Evolutionary conservation across 1,139 yeast species (phyloP).

Genomic region (Magnusiomyces magnusii): DNA sequence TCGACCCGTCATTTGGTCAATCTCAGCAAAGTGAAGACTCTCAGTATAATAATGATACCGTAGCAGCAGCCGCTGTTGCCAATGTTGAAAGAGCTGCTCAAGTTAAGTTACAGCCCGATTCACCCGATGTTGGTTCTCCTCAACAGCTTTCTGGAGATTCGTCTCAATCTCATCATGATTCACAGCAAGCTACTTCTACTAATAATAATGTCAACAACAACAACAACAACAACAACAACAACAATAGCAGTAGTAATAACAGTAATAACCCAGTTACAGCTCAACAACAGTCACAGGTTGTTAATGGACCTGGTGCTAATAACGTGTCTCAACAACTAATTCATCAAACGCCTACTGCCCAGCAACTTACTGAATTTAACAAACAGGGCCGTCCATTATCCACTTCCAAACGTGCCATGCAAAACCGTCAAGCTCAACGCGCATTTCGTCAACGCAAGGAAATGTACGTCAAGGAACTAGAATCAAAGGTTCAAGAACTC

Average conservation of each 20-base stretch:
- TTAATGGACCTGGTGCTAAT: no score
- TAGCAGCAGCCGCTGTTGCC: constrained; percentile 15
- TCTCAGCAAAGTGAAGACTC: constrained; percentile 12
- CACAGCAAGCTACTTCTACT: constrained; percentile 1
- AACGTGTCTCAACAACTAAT: neutral
- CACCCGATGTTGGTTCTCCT: constrained; percentile 6
- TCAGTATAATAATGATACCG: constrained; percentile 10
- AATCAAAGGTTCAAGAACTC: constrained; percentile 56
- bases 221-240: no score
- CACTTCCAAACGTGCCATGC: constrained; percentile 75
- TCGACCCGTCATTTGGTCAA: constrained; percentile 15
- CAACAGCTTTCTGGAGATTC: constrained; percentile 5
- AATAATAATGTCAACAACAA: no score
- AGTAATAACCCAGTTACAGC: neutral
- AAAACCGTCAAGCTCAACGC: constrained; percentile 80
- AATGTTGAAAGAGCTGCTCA: constrained; percentile 9
- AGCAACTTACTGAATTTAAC: constrained; percentile 11
- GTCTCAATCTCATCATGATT: constrained; percentile 6
- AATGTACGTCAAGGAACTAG: constrained; percentile 67
- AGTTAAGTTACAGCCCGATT: neutral
- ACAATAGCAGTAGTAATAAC: no score
- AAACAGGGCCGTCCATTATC: constrained; percentile 45
- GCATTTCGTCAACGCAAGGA: constrained; percentile 82
- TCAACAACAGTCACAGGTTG: neutral
- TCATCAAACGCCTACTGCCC: constrained; percentile 4